A percentile compares a stretch with the other conserved stretches of the same genome.
These are phyloP conservation scores for Helminthosporium solani DNA, from an alignment of 2,329 filamentous ascomycete species.

Conservation along the genomic window DNA sequence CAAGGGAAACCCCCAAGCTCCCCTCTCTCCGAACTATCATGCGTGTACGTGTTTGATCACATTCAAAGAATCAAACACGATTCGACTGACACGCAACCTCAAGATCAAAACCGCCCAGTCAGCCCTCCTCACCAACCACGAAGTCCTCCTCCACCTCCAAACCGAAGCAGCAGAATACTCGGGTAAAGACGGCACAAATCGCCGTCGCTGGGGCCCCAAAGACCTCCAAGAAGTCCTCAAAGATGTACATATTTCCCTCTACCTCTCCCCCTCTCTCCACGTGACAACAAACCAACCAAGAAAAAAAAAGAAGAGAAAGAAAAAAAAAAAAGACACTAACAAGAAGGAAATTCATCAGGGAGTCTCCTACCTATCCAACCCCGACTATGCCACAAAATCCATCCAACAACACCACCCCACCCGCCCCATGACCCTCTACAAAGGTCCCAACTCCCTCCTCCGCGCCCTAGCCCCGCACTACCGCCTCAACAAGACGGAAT, in stretches of 20 bases:
- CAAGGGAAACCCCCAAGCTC: too few relatives aligned
- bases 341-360: background rate
- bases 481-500: constrained; percentile 40
- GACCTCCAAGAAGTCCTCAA: constrained; percentile 63
- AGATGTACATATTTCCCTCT: constrained; percentile 54
- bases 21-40: background rate
- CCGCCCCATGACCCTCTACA: constrained; percentile 38
- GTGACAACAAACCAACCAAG: too few relatives aligned
- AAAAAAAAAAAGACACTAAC: background rate
- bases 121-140: constrained; percentile 69
- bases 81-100: too few relatives aligned
- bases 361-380: constrained; percentile 44
- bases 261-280: background rate
- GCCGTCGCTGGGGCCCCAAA: constrained; percentile 38
- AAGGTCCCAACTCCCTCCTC: constrained; percentile 33
- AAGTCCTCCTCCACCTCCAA: constrained; percentile 58
- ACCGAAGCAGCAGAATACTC: constrained; percentile 37
- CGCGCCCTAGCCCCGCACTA: constrained; percentile 32
- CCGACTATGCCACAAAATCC: constrained; percentile 16
- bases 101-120: constrained; percentile 68
- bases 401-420: constrained; percentile 19
- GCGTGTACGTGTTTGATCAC: constrained; percentile 4
- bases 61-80: too few relatives aligned
- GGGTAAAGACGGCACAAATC: constrained; percentile 30
- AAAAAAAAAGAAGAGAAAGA: too few relatives aligned